These are phyloP conservation scores for Craspedostauros australis DNA, from an alignment of 108 stramenopile species.

Conservation along the genomic window DNA sequence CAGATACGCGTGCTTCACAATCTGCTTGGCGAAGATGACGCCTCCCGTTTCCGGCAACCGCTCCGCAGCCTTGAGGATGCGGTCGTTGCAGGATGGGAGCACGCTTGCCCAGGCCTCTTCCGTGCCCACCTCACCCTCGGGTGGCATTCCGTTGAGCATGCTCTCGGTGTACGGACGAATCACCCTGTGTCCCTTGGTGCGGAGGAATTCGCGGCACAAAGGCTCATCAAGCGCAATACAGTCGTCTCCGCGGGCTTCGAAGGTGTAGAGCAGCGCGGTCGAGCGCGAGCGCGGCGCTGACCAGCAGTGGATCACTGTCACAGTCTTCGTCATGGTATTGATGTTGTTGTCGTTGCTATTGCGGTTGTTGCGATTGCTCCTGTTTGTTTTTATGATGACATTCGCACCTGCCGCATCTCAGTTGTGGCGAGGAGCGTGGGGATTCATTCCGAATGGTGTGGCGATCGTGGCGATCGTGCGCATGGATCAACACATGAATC, in stretches of 20 bases:
- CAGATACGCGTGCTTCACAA: conserved; percentile 75
- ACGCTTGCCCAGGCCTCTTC: conserved; percentile 43
- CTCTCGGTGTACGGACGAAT: conserved; percentile 57
- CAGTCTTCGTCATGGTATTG: conserved; percentile 17
- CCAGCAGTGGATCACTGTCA: conserved; percentile 90
- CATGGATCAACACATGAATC: no score
- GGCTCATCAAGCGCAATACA: conserved; percentile 87
- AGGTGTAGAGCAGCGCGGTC: conserved; percentile 89
- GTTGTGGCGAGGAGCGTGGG: no score
- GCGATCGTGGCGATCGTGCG: no score
- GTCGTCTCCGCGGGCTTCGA: conserved; percentile 60
- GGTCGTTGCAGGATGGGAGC: conserved; percentile 40
- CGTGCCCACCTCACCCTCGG: conserved; percentile 25
- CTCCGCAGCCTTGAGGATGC: conserved; percentile 42
- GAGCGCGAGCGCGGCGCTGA: conserved; percentile 84
- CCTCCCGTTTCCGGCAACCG: conserved; percentile 23
- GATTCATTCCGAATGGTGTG: no score
- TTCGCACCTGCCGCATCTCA: no score
- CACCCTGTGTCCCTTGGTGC: conserved; percentile 41
- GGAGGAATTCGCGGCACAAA: conserved; percentile 71
- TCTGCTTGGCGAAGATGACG: conserved; percentile 87
- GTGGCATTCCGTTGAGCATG: conserved; percentile 50
- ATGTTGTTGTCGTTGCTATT: no score
- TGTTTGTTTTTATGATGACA: no score
- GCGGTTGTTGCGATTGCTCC: no score